These are phyloP conservation scores for Termitomyces bulborhizus DNA, from an alignment of 768 basidiomycete species.

Conservation along the genomic window DNA sequence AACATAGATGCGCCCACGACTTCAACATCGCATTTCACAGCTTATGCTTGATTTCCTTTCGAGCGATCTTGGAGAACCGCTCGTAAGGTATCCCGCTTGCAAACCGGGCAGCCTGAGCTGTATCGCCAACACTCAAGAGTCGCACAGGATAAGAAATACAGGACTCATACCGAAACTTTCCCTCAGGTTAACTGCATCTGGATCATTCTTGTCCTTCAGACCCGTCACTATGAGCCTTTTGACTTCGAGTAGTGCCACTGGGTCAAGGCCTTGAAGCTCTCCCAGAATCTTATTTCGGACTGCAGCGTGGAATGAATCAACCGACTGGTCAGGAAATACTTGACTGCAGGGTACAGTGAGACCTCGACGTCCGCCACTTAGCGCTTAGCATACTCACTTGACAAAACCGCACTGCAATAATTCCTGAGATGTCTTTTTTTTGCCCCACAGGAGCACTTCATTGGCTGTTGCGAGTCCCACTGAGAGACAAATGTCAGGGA, in stretches of 20 bases:
- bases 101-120: conserved; percentile 60
- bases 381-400: conserved; percentile 38
- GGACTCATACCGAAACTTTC: conserved; percentile 50
- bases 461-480: conserved; percentile 69
- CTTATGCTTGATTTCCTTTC: conserved; percentile 63
- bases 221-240: conserved; percentile 51
- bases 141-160: not conserved
- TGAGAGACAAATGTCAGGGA: conserved; percentile 17
- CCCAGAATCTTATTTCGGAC: conserved; percentile 43
- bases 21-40: conserved; percentile 24
- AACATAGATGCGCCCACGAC: not conserved
- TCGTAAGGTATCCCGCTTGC: conserved; percentile 49
- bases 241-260: conserved; percentile 42
- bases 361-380: not conserved
- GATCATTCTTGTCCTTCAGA: conserved; percentile 54
- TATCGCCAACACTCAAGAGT: not conserved
- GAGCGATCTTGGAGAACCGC: conserved; percentile 52
- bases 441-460: conserved; percentile 65
- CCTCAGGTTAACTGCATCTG: conserved; percentile 58
- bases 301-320: conserved; percentile 45
- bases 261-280: conserved; percentile 57
- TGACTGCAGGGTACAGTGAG: conserved; percentile 30
- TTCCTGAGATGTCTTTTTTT: conserved; percentile 55
- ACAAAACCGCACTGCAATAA: conserved; percentile 56
- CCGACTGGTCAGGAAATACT: conserved; percentile 50